Base-by-base conservation (phyloP, 2,329 filamentous ascomycete species). In the Ophiostoma novo-ulmi region DNA sequence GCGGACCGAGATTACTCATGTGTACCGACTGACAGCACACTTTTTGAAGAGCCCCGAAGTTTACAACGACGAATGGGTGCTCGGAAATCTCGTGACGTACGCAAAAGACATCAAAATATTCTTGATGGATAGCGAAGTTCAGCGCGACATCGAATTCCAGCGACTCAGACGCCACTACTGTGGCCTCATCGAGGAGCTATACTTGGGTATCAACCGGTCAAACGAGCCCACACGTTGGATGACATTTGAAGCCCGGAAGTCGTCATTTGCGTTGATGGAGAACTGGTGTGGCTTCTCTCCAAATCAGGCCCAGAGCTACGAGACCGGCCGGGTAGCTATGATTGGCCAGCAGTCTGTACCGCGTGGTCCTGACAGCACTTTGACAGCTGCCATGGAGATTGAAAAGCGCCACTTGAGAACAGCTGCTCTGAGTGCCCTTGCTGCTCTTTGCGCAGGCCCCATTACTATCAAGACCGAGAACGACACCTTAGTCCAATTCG, bases 281-380 rank as follows among this genome's bases (percentile, higher is more conserved):
- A 94, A 98, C 74, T 99, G 96, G 96, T 99, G 95, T 78, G 95
- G 95, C 2, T 97, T 96, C 78, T 97, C 94, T 8, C 93, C 94
- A 0, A 97, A 97, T 74, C 93, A 96, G 77, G 84, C 82, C 17
- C 91, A 90, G 71, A 86, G 93, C 73, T 94, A 97, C 79, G 91
- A 97, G 73, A 91, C 87, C 48, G 96, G 97, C 90, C 87, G 92
- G 63, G 91, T 94, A 75, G 92, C 91, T 2, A 85, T 95, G 74
- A 89, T 97, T 48, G 89, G 94, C 35, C 71, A 69, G 44, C 66
- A 67, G 69, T 90, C 93, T 70, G 92, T 95, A 71, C 88, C 90
- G 20, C 67, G 66, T 10, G 38, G 41, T 14, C 72, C 69, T 3
- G 72, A 74, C 52, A 89, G 90, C 5, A 93, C 89, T 31, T 86